phyloP scores from a whole-genome alignment of 2,329 filamentous ascomycete genomes.

The Hypomyces perniciosus region DNA sequence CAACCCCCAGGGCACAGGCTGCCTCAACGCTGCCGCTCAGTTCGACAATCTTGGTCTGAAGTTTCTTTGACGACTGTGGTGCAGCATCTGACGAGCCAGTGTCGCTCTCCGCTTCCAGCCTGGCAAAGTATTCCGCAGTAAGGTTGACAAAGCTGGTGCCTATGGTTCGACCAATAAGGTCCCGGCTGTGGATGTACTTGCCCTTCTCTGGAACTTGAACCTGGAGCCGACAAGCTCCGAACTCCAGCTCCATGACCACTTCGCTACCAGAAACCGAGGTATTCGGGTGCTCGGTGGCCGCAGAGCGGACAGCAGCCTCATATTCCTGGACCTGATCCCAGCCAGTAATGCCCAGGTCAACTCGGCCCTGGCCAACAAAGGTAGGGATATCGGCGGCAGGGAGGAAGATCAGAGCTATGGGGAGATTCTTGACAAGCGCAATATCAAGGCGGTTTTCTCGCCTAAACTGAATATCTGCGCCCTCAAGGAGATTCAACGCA shows the following conservation, averaged over 20 bases:
- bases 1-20: slow-evolving; percentile 89
- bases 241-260: slow-evolving; percentile 83
- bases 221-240: slow-evolving; percentile 87
- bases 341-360: slow-evolving; percentile 92
- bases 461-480: slow-evolving; percentile 93
- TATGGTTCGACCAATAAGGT: slow-evolving; percentile 87
- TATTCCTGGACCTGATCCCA: slow-evolving; percentile 90
- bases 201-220: slow-evolving; percentile 95
- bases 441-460: slow-evolving; percentile 94
- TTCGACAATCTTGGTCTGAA: slow-evolving; percentile 86
- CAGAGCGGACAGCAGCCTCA: slow-evolving; percentile 55
- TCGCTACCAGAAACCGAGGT: slow-evolving; percentile 60
- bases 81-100: slow-evolving; percentile 29
- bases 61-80: slow-evolving; percentile 38
- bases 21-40: slow-evolving; percentile 96
- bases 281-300: slow-evolving; percentile 43
- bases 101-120: slow-evolving; percentile 57
- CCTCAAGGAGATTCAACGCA: slow-evolving; percentile 82
- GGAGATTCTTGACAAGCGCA: slow-evolving; percentile 93
- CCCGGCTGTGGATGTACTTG: slow-evolving; percentile 57
- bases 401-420: slow-evolving; percentile 92
- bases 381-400: slow-evolving; percentile 96
- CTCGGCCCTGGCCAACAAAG: slow-evolving; percentile 90
- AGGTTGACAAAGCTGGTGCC: slow-evolving; percentile 92
- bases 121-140: slow-evolving; percentile 74